These are phyloP conservation scores for Aegle marmelos DNA, from an alignment of 345 rosid genomes.

Conservation along the genomic window DNA sequence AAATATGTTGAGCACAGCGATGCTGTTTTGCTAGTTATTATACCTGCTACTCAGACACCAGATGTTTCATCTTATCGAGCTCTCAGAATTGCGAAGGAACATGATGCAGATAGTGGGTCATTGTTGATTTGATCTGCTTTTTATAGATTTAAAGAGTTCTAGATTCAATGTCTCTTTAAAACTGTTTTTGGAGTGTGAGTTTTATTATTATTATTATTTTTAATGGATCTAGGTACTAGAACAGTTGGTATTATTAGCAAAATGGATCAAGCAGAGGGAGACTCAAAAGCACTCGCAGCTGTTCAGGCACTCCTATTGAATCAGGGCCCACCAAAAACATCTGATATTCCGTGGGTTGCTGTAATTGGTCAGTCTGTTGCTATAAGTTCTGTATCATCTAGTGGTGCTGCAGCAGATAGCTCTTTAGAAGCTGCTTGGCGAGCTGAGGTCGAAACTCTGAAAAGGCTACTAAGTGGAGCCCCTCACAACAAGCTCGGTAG, in stretches of 20 bases:
- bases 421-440: slow-evolving; percentile 99
- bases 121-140: slow-evolving; percentile 14
- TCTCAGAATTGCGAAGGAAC: slow-evolving; percentile 87
- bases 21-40: slow-evolving; percentile 81
- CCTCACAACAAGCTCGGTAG: slow-evolving; percentile 94
- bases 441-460: slow-evolving; percentile 93
- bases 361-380: slow-evolving; percentile 95
- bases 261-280: slow-evolving; percentile 92
- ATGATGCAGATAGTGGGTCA: slow-evolving; percentile 79
- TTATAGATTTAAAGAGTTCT: background rate
- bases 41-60: slow-evolving; percentile 88
- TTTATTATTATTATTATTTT: background rate
- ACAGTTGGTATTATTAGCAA: slow-evolving; percentile 87
- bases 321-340: slow-evolving; percentile 91
- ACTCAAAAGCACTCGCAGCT: slow-evolving; percentile 88
- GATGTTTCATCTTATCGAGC: slow-evolving; percentile 93
- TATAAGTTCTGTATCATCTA: slow-evolving; percentile 84
- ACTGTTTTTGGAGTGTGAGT: background rate
- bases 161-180: background rate
- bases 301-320: slow-evolving; percentile 91
- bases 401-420: slow-evolving; percentile 60
- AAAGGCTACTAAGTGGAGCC: slow-evolving; percentile 75
- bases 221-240: slow-evolving; percentile 72
- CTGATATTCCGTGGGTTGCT: slow-evolving; percentile 97
- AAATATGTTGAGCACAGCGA: slow-evolving; percentile 81